phyloP scores from a whole-genome alignment of 257 asterid genomes.

The Salvia rosmarinus region DNA sequence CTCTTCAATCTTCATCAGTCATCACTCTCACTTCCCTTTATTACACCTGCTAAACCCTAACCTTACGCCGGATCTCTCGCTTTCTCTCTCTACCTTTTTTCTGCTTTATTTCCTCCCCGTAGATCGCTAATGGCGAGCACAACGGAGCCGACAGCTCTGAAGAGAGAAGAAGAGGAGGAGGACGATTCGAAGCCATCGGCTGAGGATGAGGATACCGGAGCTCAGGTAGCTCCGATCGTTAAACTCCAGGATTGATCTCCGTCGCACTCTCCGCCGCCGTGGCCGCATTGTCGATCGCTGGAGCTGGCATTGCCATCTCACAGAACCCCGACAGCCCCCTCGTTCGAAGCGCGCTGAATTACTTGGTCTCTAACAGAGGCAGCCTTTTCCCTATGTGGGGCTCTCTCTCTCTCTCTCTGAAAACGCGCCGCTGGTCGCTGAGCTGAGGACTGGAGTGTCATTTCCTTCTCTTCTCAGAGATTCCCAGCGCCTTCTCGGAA shows the following conservation, averaged over 20 bases:
- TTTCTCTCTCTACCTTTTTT: not conserved
- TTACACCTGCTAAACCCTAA: slow-evolving; percentile 40
- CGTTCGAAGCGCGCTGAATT: too few relatives aligned
- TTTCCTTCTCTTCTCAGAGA: slow-evolving; percentile 74
- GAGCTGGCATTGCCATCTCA: too few relatives aligned
- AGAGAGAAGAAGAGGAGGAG: slow-evolving; percentile 56
- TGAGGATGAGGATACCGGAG: slow-evolving; percentile 90
- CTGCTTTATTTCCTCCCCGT: not conserved
- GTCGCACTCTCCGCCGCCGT: too few relatives aligned
- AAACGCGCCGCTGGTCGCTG: slow-evolving; percentile 56
- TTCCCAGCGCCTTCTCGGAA: slow-evolving; percentile 82
- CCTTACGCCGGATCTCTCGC: slow-evolving; percentile 46
- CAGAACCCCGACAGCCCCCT: too few relatives aligned
- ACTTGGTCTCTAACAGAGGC: too few relatives aligned
- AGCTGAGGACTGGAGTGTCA: slow-evolving; percentile 70
- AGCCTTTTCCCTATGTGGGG: too few relatives aligned
- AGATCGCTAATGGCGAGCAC: slow-evolving; percentile 54
- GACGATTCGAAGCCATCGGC: slow-evolving; percentile 51
- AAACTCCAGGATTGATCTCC: slow-evolving; percentile 67
- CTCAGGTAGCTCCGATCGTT: slow-evolving; percentile 77
- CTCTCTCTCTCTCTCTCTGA: slow-evolving; percentile 63
- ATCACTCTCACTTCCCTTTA: slow-evolving; percentile 2
- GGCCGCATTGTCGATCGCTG: too few relatives aligned
- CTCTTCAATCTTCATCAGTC: slow-evolving; percentile 1
- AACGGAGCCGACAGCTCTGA: slow-evolving; percentile 43